Evolutionary conservation across 345 rosid genomes (phyloP), one percentile per base, ranked within the genome.

Genomic region (Citrus medica): DNA sequence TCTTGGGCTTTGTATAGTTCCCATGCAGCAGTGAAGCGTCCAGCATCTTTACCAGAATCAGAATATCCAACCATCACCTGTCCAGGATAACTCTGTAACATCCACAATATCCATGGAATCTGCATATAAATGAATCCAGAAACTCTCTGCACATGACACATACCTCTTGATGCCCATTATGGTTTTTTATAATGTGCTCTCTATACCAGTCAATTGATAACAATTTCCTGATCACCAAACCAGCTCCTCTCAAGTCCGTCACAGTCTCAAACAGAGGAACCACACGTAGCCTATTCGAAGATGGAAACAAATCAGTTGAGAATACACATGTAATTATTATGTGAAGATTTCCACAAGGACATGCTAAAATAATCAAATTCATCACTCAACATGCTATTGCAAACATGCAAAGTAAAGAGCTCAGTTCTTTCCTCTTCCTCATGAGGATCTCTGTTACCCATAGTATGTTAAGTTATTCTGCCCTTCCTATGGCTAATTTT

Each of bases 11-110:
- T 95, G 86, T 95, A 95, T 33, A 95, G 97, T 83, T 95, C 99
- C 98, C 98, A 95, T 12, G 98, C 99, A 46, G 99, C 99, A 22
- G 99, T 92, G 82, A 95, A 95, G 67, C 97, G 92, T n/a, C 99
- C 97, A 69, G 99, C 93, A 83, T 93, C 99, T 89, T 95, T 95
- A 68, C 99, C 99, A 37, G 99, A 93, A 85, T 95, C 98, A 63
- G 98, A 93, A 87, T 92, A 95, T 83, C 99, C 99, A 81, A 95
- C 99, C 99, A 95, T 93, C 75, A 95, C 99, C 98, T 93, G 76
- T 74, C 74, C 78, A 86, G 21, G 74, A 30, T 60, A 63, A 70
- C 62, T 67, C 59, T 38, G 63, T 74, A 62, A 80, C 64, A 46
- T 55, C 30, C 56, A 33, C 25, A 63, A 68, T 70, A 71, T 79